A percentile compares a stretch with the other conserved stretches of the same genome.
phyloP scores from a whole-genome alignment of 2,329 filamentous ascomycete species.

The Epichloe festucae region DNA sequence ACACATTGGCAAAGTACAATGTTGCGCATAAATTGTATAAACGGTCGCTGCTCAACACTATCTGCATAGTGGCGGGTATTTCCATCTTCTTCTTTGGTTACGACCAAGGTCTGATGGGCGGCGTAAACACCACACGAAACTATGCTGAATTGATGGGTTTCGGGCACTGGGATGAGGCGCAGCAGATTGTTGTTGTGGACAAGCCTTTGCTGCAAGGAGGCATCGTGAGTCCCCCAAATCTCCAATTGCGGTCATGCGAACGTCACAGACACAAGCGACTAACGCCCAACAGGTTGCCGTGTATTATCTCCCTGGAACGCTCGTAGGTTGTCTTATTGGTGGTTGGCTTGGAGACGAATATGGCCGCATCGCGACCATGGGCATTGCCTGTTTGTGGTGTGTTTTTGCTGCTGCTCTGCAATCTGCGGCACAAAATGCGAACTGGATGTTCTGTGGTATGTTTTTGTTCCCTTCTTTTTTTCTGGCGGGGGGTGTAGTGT shows the following conservation, averaged over 20 bases:
- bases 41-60: conserved; percentile 40
- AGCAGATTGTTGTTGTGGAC: conserved; percentile 41
- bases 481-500: too few relatives aligned
- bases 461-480: background rate
- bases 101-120: conserved; percentile 41
- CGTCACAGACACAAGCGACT: background rate
- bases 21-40: conserved; percentile 43
- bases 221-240: conserved; percentile 20
- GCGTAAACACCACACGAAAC: conserved; percentile 29
- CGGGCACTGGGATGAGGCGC: conserved; percentile 33
- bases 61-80: conserved; percentile 50
- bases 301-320: conserved; percentile 35
- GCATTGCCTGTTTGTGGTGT: conserved; percentile 42
- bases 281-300: conserved; percentile 20
- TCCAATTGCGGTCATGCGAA: background rate
- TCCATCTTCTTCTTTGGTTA: conserved; percentile 34
- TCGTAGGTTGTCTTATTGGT: conserved; percentile 36
- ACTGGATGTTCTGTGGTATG: conserved; percentile 56
- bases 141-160: conserved; percentile 32
- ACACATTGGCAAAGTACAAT: conserved; percentile 8
- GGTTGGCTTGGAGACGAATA: conserved; percentile 38
- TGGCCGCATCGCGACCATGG: conserved; percentile 45
- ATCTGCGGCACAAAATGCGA: conserved; percentile 48
- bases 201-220: conserved; percentile 37
- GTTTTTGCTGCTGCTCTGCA: conserved; percentile 51